phyloP scores from a whole-genome alignment of 2,329 filamentous ascomycete genomes.

The Coleophoma eucalyptorum region DNA sequence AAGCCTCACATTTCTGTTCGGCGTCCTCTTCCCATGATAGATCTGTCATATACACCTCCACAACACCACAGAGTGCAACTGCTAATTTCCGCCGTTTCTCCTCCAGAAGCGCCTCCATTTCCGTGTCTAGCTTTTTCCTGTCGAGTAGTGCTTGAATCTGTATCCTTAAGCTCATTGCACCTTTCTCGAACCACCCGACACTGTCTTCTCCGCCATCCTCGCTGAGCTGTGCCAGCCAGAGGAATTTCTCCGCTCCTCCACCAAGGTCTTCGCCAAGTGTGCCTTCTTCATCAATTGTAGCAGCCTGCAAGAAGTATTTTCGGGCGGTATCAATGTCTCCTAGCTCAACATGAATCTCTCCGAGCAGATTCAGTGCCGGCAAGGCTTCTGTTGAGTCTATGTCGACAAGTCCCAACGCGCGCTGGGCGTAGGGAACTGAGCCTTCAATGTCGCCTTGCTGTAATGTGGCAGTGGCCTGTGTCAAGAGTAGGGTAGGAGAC shows the following conservation, averaged over 20 bases:
- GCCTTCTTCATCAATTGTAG: conserved; percentile 74
- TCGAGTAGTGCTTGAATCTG: conserved; percentile 65
- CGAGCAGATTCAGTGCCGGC: conserved; percentile 26
- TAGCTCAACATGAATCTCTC: conserved; percentile 32
- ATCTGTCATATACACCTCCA: conserved; percentile 99
- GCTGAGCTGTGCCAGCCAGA: conserved; percentile 90
- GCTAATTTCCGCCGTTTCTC: conserved; percentile 81
- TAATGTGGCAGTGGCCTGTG: conserved; percentile 21
- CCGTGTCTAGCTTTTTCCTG: conserved; percentile 37
- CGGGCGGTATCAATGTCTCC: conserved; percentile 74
- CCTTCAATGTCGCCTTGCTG: conserved; percentile 27
- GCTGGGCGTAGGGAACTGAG: conserved; percentile 22
- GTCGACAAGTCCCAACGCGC: conserved; percentile 20
- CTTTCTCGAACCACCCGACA: conserved; percentile 64
- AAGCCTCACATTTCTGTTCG: conserved; percentile 79
- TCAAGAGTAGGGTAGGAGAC: conserved; percentile 18
- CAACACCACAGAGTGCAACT: conserved; percentile 87
- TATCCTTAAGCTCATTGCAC: conserved; percentile 67
- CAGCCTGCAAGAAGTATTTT: conserved; percentile 68
- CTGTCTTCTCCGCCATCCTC: conserved; percentile 64
- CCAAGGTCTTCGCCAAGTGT: conserved; percentile 65
- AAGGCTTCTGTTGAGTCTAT: conserved; percentile 20
- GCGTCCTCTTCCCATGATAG: conserved; percentile 90
- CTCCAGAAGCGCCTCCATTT: conserved; percentile 40
- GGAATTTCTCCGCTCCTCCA: conserved; percentile 87